Base-by-base conservation (phyloP, 148 eudicot genomes). In the Vaccinium darrowii region DNA sequence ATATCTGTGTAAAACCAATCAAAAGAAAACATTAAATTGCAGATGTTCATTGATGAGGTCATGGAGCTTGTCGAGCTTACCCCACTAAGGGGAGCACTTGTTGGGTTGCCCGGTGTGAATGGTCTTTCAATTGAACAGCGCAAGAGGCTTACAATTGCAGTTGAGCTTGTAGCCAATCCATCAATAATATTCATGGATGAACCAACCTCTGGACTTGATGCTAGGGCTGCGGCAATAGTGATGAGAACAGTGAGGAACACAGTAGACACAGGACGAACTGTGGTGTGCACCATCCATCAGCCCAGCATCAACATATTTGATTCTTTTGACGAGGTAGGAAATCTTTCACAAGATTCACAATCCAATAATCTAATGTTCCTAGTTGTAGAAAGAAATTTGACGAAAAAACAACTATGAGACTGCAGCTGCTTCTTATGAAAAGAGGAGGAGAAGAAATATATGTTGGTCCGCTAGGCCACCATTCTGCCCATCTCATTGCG, bases 131-230 rank as follows among this genome's bases (percentile, higher is more conserved):
- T 90, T 5, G 94, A 92, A 81, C 92, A 92, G 27, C 86, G 94
- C 7, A 92, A 92, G 89, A 87, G 94, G 74, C 84, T 92, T 19
- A 92, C 92, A 0, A 81, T 92, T 80, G 92, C 94, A 72, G 94
- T 92, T 25, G 94, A 92, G 85, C 92, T 92, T 7, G 91, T 92
- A 60, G 92, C 94, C 54, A 92, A 92, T 72, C 94, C 94, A 15
- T 92, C 94, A 4, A 92, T 92, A 50, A 92, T 92, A 67, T 92
- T 92, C 83, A 89, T 92, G 94, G 94, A 92, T 84, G 94, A 92
- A 79, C 94, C 94, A 21, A 92, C 94, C 16, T 92, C 94, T 23
- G 94, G 94, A 81, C 91, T 92, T 18, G 92, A 92, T 89, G 94
- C 94, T 10, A 88, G 94, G 71, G 92, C 94, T 11, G 94, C 94